Evolutionary conservation across 805 yeast species (phyloP), one percentile per base, ranked within the genome.

Genomic region (Ogataea zsoltii): DNA sequence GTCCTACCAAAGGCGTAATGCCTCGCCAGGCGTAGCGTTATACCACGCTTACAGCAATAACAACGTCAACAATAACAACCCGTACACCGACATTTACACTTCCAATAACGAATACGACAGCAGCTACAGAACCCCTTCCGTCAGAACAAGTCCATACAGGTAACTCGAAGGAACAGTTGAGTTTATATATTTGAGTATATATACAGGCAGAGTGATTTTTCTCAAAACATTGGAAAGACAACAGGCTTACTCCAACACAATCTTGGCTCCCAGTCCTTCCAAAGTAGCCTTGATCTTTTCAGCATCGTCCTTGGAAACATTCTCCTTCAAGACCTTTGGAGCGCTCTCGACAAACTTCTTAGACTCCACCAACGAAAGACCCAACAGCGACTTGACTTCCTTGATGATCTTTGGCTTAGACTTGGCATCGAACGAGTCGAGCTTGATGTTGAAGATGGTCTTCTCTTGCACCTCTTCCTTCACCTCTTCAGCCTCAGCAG

Each of bases 321-420:
- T 89, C 61, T 94, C 99, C 75, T 94, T 94, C 69, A 94, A 76
- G 37, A 87, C 76, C 78, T 94, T 94, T 59, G 99, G 99, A 51
- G 99, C 98, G 61, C 89, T 72, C 76, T 94, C 99, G 47, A 94
- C 99, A 56, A 94, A 88, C 75, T 94, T 94, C 83, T 94, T 94
- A 51, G 97, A 88, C 67, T 94, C 98, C 50, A 94, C 99, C 58
- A 94, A 78, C 6, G 96, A 88, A 60, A 94, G 77, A 13, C 97
- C 97, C 62, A 94, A 78, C 63, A 92, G 74, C 50, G 85, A 77
- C 76, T 94, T 94, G 59, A 94, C 96, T 74, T 94, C 99, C 76
- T 94, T 94, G 67, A 94, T 94, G 68, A 94, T 82, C 85, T 94
- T 94, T 49, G 99, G 96, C 77, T 94, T 94, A 47, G 96, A 71